Evolutionary conservation across 345 rosid genomes (phyloP), one percentile per base, ranked within the genome.

Genomic region (Gynandropsis gynandra): DNA sequence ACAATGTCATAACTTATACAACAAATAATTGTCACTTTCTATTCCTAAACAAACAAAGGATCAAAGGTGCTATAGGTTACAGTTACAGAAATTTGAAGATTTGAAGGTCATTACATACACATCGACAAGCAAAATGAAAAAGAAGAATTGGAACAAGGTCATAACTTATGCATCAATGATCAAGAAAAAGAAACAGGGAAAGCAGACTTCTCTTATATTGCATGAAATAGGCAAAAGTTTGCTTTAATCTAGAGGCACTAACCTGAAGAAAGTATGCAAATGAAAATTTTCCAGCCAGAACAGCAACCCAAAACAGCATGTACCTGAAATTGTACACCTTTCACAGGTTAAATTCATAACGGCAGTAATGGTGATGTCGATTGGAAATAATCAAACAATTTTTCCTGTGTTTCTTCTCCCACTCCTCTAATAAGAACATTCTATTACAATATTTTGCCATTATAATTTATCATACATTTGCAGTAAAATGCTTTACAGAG

Each of bases 201-300:
- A 24, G 29, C 29, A n/a, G n/a, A n/a, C n/a, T n/a, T n/a, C 29
- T 2, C 29, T 5, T 24, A 24, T 24, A 24, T 2, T 5, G 5
- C 2, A 24, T 2, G 29, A 24, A 24, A 24, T 24, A 24, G 29
- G 5, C 38, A 39, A 5, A 35, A 46, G 39, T 32, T 17, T 58
- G 27, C 48, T 58, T 65, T 14, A 20, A 45, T 27, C 53, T 49
- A 45, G 19, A 66, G 34, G 33, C 35, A 69, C 75, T 47, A 50
- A 87, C 98, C 98, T 70, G 83, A 37, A 85, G 89, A 74, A 92
- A 92, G 70, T 87, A 92, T 1, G 95, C 89, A 65, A 92, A 92
- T 40, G 89, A 73, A 56, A 92, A 92, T 68, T 90, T 92, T 37
- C 76, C 89, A 54, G 82, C 21, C 70, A 92, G 74, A 57, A 82